Percentiles rank a stretch among this genome's conserved stretches.
These are phyloP conservation scores for Sanghuangporus sanghuang DNA, from an alignment of 1,284 basidiomycete genomes.

Conservation along the genomic window DNA sequence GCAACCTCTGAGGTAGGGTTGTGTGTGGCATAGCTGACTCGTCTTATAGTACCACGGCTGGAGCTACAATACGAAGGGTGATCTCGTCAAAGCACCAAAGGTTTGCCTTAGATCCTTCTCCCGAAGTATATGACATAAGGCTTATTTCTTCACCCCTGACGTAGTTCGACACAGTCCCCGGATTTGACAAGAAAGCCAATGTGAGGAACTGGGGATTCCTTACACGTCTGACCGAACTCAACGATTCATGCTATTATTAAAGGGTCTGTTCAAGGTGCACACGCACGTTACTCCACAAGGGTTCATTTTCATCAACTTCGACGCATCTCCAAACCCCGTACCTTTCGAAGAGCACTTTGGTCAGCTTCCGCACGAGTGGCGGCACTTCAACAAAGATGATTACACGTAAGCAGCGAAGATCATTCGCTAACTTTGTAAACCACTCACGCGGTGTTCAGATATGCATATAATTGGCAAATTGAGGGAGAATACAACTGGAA, in stretches of 20 bases:
- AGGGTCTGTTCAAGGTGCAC: constrained; percentile 23
- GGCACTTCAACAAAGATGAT: constrained; percentile 9
- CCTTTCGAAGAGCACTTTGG: constrained; percentile 23
- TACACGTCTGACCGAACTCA: neutral
- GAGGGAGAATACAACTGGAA: constrained; percentile 20
- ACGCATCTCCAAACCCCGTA: constrained; percentile 19
- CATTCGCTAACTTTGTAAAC: neutral
- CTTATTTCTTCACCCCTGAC: neutral
- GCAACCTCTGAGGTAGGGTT: neutral
- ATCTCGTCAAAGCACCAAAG: constrained; percentile 24
- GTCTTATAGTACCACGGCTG: constrained; percentile 22
- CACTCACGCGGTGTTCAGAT: constrained; percentile 1
- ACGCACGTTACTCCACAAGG: constrained; percentile 24
- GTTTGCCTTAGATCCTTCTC: neutral
- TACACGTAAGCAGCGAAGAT: constrained; percentile 11
- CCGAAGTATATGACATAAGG: neutral
- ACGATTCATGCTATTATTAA: neutral
- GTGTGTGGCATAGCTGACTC: neutral
- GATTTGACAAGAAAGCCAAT: constrained; percentile 24
- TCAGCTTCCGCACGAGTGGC: constrained; percentile 12
- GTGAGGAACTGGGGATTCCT: neutral
- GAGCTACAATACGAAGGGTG: constrained; percentile 24
- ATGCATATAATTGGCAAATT: constrained; percentile 15
- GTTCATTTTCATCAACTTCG: constrained; percentile 26
- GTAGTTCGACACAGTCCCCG: constrained; percentile 23